Base-by-base conservation (phyloP, 495 filamentous ascomycete species). In the Lindgomyces ingoldianus region DNA sequence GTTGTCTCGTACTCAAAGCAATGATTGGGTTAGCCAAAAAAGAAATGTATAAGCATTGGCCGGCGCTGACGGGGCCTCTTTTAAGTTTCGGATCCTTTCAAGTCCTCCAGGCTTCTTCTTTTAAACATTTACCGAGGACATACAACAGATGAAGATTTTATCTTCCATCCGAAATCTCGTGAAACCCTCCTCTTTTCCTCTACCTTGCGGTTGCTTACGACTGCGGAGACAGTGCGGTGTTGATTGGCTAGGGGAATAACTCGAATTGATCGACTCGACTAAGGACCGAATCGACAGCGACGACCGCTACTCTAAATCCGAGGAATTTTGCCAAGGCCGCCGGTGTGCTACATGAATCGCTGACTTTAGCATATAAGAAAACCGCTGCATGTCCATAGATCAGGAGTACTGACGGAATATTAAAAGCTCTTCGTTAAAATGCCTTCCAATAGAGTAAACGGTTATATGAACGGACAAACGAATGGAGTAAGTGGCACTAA, bases 231-330 rank as follows among this genome's bases (percentile, higher is more conserved):
- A 16, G 22, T 45, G 30, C 57, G 29, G 57, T 25, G 30, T 26
- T 60, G 57, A 60, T 60, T 60, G 57, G 57, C 19, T 42, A 21
- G 4, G 10, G 3, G 8, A 14, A 3, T 45, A 51, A 60, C 45
- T 60, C 57, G 57, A 6, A n/a, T 42, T 29, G 47, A 33, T 16
- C 57, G 57, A 60, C 57, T 60, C 57, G 46, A 51, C 57, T 25
- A 25, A 49, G 45, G 33, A 45, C 33, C 27, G 55, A 57, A 57
- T 52, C 42, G 39, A 29, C 55, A 57, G 10, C 3, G 30, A 19
- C 53, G 30, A 44, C n/a, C n/a, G n/a, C n/a, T n/a, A n/a, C n/a
- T 14, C 27, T 19, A 12, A 9, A 14, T 49, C 3, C n/a, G 46
- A 22, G n/a, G n/a, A n/a, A 4, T 19, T 4, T 9, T 22, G 22